Evolutionary conservation across 2,329 filamentous ascomycete species (phyloP).

Genomic region (Aaosphaeria arxii): DNA sequence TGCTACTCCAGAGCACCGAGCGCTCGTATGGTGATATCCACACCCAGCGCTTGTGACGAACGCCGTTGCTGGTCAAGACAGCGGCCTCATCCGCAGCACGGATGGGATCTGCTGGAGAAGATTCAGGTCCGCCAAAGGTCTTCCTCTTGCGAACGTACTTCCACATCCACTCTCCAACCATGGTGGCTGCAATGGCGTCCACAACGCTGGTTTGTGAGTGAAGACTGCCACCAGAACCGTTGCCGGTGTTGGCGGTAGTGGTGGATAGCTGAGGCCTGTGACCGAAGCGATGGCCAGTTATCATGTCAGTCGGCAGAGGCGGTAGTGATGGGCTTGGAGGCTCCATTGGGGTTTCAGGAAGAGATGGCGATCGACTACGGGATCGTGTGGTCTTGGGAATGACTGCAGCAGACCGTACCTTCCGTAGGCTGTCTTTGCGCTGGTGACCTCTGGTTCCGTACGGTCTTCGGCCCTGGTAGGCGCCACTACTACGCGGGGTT

Average conservation of each 20-base stretch:
- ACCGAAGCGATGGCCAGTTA: conserved; percentile 44
- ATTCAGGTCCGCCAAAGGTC: conserved; percentile 78
- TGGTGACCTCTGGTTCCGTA: conserved; percentile 29
- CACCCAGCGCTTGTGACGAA: conserved; percentile 91
- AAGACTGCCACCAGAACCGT: conserved; percentile 55
- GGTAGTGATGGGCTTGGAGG: conserved; percentile 70
- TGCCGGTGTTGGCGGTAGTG: conserved; percentile 46
- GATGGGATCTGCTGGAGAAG: conserved; percentile 43
- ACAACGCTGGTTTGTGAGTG: conserved; percentile 77
- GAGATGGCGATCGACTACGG: conserved; percentile 53
- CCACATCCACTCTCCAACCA: conserved; percentile 98
- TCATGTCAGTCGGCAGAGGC: conserved; percentile 69
- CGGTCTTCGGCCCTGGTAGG: conserved; percentile 38
- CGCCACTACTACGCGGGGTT: conserved; percentile 52
- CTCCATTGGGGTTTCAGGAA: conserved; percentile 65
- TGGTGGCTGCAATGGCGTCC: conserved; percentile 94
- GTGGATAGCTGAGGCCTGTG: conserved; percentile 61
- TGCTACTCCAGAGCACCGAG: conserved; percentile 96
- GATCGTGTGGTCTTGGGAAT: conserved; percentile 53
- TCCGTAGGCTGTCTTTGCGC: conserved; percentile 66
- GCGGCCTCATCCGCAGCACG: conserved; percentile 56
- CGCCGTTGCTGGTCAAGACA: conserved; percentile 65
- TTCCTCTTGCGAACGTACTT: conserved; percentile 86
- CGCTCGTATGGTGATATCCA: conserved; percentile 97
- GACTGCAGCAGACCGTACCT: conserved; percentile 78